These are phyloP conservation scores for Byssoonygena ceratinophila DNA, from an alignment of 2,329 filamentous ascomycete species.

Conservation along the genomic window DNA sequence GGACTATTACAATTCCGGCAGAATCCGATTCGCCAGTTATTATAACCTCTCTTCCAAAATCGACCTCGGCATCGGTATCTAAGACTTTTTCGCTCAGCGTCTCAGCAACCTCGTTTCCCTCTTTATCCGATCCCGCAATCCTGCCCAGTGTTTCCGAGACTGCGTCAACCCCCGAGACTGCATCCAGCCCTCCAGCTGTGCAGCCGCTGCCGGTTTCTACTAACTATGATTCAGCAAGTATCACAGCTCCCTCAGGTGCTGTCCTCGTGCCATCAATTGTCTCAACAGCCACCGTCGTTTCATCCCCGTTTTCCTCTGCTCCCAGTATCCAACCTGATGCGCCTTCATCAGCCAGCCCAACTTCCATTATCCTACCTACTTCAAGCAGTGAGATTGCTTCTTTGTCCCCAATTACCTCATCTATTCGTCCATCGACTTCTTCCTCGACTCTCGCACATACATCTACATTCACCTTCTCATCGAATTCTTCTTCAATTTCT, in stretches of 20 bases:
- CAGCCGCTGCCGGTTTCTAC: conserved; percentile 1
- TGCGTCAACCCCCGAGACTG: not conserved
- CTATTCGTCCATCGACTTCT: not conserved
- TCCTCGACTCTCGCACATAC: not conserved
- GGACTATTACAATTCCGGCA: conserved; percentile 20
- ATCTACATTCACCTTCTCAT: not conserved
- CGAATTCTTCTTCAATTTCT: conserved; percentile 11
- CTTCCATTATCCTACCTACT: not conserved
- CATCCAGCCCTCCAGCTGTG: not conserved
- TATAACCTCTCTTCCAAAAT: conserved; percentile 1
- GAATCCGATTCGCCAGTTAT: conserved; percentile 15
- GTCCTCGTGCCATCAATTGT: not conserved
- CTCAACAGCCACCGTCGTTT: not conserved
- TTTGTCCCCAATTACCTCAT: not conserved
- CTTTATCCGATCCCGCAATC: not conserved
- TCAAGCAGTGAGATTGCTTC: not conserved
- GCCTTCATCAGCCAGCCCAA: not conserved
- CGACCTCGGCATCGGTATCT: not conserved
- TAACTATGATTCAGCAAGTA: not conserved
- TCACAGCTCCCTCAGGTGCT: not conserved
- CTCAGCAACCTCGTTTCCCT: not conserved
- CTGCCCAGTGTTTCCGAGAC: not conserved
- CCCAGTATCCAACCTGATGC: not conserved
- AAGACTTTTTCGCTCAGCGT: not conserved
- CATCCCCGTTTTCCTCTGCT: not conserved